Evolutionary conservation across 1,284 basidiomycete species (phyloP), one percentile per base, ranked within the genome.

Genomic region (Ganoderma sinense): DNA sequence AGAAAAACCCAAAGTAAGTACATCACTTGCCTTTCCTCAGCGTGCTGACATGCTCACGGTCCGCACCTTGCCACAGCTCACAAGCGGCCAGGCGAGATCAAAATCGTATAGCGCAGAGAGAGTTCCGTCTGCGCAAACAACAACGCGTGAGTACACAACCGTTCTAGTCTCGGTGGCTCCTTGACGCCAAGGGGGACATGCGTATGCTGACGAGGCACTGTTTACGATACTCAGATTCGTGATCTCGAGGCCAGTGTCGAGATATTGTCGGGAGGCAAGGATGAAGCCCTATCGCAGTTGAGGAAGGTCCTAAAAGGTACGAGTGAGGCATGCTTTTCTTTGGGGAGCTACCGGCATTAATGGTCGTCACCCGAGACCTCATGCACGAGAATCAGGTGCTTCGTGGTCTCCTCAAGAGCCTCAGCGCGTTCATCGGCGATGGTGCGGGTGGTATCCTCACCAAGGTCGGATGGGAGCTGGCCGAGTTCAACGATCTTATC

Each of bases 181-280:
- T 1, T 36, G 36, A 39, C 45, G 29, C 31, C 14, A 48, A 29
- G 43, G 11, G 62, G 18, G 53, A 62, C 61, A 23, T 26, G 23
- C 18, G 6, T 26, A 26, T 39, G 59, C 66, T 76, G 36, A 75
- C 58, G 14, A 53, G 16, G 69, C 64, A 48, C 61, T 26, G 29
- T 20, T 56, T 18, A 40, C 41, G 51, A 53, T 41, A 26, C 45
- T 36, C 58, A 97, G 94, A 96, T 97, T 79, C 94, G 95, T 29
- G 96, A 97, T 80, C 89, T 97, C 53, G 96, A 97, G 82, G 95
- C 95, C 16, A 90, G 94, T 48, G 95, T 97, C 14, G 95, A 97
- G 80, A 91, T 97, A 23, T 86, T 97, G 23, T 97, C 95, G 11
- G 94, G 93, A 26, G 93, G 93, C 65, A 92, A 95, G 77, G 95